Evolutionary conservation across 1,284 basidiomycete species (phyloP), one percentile per base, ranked within the genome.

Genomic region (Ustilago sp.): DNA sequence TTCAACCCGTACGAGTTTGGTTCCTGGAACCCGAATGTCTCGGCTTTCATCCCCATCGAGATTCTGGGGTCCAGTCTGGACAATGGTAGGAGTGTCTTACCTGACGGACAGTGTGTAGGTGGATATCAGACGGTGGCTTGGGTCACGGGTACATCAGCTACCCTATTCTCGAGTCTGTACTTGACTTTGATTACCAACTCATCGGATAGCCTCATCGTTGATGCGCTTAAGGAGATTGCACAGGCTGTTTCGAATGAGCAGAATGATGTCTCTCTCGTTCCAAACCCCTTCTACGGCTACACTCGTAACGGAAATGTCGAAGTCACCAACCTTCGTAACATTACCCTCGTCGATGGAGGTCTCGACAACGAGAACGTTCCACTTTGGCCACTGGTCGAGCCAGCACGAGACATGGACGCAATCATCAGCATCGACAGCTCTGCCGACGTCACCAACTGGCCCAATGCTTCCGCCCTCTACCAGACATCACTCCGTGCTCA

Each of bases 391-490:
- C 83, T 92, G 8, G 88, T 93, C 63, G 90, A 92, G 50, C 90
- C 89, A 52, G 89, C 89, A 0, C 88, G 92, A 50, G 87, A 80
- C 0, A 62, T 93, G 34, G 92, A 93, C 82, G 88, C 91, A 5
- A 88, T 93, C 60, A 88, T 93, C n/a, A 91, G 90, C 1, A 83
- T 92, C 8, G 93, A 93, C 80, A 88, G 88, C 4, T 90, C 90
- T 63, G 88, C 90, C 68, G 90, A 91, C 55, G 50, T 67, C 3
- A 67, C 62, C 12, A 87, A 89, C 66, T 93, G 90, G 90, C 91
- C 92, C 58, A 93, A 93, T 80, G 88, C 88, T 5, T 87, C 88
- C 0, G 84, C 88, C 3, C 81, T 89, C 4, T 75, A 82, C 32
- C 85, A 86, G 23, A 87, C 87, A 1, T 81, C 78, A 55, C 55